Evolutionary conservation across 1,284 basidiomycete genomes (phyloP), one percentile per base, ranked within the genome.

Genomic region (Sphaerobolus stellatus): DNA sequence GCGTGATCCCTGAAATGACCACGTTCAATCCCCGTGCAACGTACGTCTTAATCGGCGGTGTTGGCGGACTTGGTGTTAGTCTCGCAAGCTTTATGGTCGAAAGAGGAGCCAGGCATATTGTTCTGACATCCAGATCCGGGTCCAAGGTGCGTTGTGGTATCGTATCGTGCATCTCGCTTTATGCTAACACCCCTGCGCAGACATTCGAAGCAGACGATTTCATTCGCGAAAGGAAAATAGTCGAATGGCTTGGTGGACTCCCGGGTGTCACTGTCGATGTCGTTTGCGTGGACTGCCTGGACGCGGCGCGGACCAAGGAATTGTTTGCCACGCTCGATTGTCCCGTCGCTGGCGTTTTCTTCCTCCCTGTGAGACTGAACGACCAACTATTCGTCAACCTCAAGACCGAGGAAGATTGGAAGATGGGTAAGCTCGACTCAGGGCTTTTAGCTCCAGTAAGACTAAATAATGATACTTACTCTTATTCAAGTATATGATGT

Each of bases 41-140:
- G 5, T 59, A 59, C 48, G 57, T 59, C 29, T 20, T 59, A n/a
- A 52, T 59, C 33, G 58, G 58, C n/a, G 58, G 58, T 41, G 40
- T 59, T 20, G 58, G 58, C 9, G 57, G 58, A 20, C 34, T 59
- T 5, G 58, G 58, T 9, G 36, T 48, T 25, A 28, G 28, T 16
- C 49, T 59, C 44, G 57, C 57, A 18, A 25, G 43, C 5, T 48
- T 43, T 28, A 22, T 59, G 16, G 57, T 59, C 5, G 52, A 59
- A 40, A 51, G 38, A 22, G 58, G 58, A 14, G 58, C 58, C 16
- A 43, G 52, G 29, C 57, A 59, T 31, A 36, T 59, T 24, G 45
- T 59, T n/a, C 38, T 59, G 20, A 59, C 58, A n/a, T 59, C 58
- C 13, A 34, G 58, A 38, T 59, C 58, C 40, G 58, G 58, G 22